phyloP scores from a whole-genome alignment of 257 asterid genomes.

The Paulownia fortunei region DNA sequence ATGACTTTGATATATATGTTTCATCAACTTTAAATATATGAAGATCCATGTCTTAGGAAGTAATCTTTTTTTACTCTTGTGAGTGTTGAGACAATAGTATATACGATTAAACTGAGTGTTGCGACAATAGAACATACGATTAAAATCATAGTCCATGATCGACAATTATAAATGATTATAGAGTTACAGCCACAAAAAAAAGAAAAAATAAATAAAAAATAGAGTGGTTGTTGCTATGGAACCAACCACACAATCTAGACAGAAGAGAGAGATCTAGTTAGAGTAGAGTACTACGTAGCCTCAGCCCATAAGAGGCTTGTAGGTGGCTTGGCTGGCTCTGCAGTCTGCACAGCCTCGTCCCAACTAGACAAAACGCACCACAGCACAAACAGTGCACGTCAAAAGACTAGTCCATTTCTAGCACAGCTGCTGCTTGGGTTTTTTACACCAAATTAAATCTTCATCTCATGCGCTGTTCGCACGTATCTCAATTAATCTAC shows the following conservation, averaged over 20 bases:
- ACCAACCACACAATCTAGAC: conserved; percentile 30
- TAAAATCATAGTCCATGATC: neutral
- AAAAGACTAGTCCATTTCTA: conserved; percentile 35
- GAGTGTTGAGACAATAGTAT: too few relatives aligned
- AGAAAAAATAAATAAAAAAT: neutral
- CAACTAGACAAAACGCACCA: conserved; percentile 26
- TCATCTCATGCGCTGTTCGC: neutral
- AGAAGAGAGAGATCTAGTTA: conserved; percentile 20
- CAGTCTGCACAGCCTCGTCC: conserved; percentile 14
- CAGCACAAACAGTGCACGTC: conserved; percentile 7
- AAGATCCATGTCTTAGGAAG: neutral
- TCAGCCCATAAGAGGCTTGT: neutral
- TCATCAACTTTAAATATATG: neutral
- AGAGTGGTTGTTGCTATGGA: conserved; percentile 16
- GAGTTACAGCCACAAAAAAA: too few relatives aligned
- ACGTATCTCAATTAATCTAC: neutral
- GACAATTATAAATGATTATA: too few relatives aligned
- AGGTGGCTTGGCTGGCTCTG: neutral
- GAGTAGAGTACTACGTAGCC: neutral
- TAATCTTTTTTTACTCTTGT: too few relatives aligned
- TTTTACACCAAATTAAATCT: neutral
- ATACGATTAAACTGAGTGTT: too few relatives aligned
- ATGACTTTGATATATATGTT: neutral
- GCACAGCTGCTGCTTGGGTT: conserved; percentile 17
- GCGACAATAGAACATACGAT: too few relatives aligned